Evolutionary conservation across 148 eudicot genomes (phyloP).

Genomic region (Camellia lanceoleosa): DNA sequence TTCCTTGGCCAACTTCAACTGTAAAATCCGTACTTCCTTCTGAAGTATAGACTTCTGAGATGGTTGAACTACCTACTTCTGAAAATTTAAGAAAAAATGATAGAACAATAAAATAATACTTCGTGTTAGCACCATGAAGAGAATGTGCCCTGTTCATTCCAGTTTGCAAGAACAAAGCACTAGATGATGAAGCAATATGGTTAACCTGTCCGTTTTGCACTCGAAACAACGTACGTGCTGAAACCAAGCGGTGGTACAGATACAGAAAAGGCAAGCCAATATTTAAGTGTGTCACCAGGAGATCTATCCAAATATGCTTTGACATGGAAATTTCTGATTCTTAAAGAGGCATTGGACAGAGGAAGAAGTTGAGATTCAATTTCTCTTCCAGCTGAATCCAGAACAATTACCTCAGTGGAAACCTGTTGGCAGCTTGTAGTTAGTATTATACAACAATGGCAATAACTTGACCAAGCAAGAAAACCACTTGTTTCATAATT

Average conservation of each 20-base stretch:
- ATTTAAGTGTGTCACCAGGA: constrained; percentile 39
- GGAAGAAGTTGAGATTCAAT: constrained; percentile 71
- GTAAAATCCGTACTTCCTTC: constrained; percentile 34
- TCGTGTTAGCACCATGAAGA: background rate
- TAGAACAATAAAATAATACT: background rate
- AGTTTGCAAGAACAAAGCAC: constrained; percentile 7
- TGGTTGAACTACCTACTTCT: constrained; percentile 41
- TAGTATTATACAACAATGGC: background rate
- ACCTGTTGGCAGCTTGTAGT: constrained; percentile 44
- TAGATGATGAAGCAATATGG: constrained; percentile 9
- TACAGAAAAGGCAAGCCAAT: constrained; percentile 67
- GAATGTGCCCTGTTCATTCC: background rate
- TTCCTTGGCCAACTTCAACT: constrained; percentile 56
- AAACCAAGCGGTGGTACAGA: constrained; percentile 81
- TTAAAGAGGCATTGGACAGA: constrained; percentile 49
- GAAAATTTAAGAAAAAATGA: background rate
- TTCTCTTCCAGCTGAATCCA: constrained; percentile 62
- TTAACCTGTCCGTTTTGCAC: constrained; percentile 43
- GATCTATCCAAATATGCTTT: constrained; percentile 55
- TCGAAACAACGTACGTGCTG: constrained; percentile 58
- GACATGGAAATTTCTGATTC: constrained; percentile 46
- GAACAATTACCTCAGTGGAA: constrained; percentile 42
- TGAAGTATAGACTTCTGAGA: constrained; percentile 39
- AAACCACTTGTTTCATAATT: background rate
- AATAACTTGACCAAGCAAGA: background rate